Evolutionary conservation across 805 yeast species (phyloP), one percentile per base, ranked within the genome.

Genomic region (Cyberlindnera nakhonratchasimensis): DNA sequence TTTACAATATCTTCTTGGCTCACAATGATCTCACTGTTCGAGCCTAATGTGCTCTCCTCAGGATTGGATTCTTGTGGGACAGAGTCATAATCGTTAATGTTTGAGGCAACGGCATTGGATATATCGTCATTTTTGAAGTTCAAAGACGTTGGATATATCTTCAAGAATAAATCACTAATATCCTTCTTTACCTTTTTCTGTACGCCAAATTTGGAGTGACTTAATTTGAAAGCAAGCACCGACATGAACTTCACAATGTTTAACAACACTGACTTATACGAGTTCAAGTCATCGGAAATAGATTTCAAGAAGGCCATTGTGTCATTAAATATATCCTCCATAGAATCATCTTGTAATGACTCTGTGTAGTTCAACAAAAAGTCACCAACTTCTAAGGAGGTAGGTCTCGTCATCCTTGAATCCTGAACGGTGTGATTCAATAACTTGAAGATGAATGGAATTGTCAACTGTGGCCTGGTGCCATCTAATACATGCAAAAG

Each of bases 401-500:
- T 50, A 11, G 54, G 54, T 23, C 45, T 58, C 31, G 34, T 24
- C 7, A 29, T 4, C 21, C 34, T 40, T n/a, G 44, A 40, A 2
- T 36, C 43, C 6, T 38, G 29, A 1, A 32, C 42, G 2, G 48
- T 37, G 12, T 78, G 65, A 18, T 62, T 57, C 24, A 83, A 68
- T 0, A 86, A 68, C 43, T 75, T 70, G 50, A 86, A 68, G 5
- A 89, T 64, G 51, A 76, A 73, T 0, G 95, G 90, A 12, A 88
- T 65, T 0, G 95, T 84, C 5, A 77, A 54, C 43, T 80, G 85
- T 0, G 95, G 85, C 49, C 86, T 77, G 7, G 95, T 84, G 1
- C 93, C 91, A 63, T 90, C 96, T 37, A 90, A 64, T 2, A 85
- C 81, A 58, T 86, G 88, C n/a, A 86, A 61, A 2, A 86, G 55